These are phyloP conservation scores for Neofusicoccum ribis DNA, from an alignment of 2,329 filamentous ascomycete species.

Conservation along the genomic window DNA sequence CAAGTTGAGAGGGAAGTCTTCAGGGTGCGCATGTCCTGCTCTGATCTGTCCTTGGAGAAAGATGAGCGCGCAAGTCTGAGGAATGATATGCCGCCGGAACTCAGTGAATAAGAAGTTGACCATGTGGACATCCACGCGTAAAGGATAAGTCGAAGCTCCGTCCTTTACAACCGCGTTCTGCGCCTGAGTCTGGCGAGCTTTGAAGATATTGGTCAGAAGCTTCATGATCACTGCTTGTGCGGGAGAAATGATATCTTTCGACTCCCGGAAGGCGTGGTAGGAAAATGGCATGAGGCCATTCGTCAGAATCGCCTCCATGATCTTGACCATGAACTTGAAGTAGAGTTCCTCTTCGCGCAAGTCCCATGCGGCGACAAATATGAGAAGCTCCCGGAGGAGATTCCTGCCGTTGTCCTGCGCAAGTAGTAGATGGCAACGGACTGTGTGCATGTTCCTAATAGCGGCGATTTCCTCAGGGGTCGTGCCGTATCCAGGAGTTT, in stretches of 20 bases:
- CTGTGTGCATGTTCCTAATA: constrained; percentile 79
- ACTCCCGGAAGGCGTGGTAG: constrained; percentile 86
- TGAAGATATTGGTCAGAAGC: constrained; percentile 85
- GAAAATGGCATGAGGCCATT: constrained; percentile 88
- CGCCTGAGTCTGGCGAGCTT: constrained; percentile 53
- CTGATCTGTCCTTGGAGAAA: constrained; percentile 90
- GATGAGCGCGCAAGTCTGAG: constrained; percentile 91
- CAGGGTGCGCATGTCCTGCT: constrained; percentile 69
- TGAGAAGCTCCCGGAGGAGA: constrained; percentile 82
- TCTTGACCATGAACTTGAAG: constrained; percentile 94
- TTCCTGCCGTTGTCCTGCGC: constrained; percentile 90
- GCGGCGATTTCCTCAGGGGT: constrained; percentile 55
- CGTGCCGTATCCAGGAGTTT: constrained; percentile 56
- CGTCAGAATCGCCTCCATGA: constrained; percentile 88
- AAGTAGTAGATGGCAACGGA: constrained; percentile 84
- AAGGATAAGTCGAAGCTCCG: constrained; percentile 29
- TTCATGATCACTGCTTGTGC: constrained; percentile 92
- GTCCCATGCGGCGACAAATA: constrained; percentile 97
- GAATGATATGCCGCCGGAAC: constrained; percentile 88
- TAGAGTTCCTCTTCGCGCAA: constrained; percentile 90
- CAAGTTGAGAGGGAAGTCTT: constrained; percentile 89
- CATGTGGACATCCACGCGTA: constrained; percentile 60
- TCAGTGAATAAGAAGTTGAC: constrained; percentile 91
- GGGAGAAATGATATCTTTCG: constrained; percentile 94
- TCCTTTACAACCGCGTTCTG: constrained; percentile 24